These are phyloP conservation scores for Pseudonectria buxi DNA, from an alignment of 2,329 filamentous ascomycete genomes.

Conservation along the genomic window DNA sequence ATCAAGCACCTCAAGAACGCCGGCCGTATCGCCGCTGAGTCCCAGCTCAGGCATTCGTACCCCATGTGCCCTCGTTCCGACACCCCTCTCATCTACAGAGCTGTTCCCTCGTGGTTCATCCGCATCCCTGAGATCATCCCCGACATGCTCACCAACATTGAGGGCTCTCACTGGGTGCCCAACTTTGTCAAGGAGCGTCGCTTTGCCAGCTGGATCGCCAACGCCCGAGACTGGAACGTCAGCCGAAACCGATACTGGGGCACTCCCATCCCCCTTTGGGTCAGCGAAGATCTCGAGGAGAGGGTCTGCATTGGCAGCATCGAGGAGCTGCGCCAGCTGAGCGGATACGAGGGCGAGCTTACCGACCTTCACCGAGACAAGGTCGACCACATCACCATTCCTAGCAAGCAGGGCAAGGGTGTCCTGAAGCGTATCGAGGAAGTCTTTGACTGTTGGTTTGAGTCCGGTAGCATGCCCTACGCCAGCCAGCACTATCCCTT, in stretches of 20 bases:
- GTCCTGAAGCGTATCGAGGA: constrained; percentile 74
- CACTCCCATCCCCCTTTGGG: constrained; percentile 86
- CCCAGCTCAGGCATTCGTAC: constrained; percentile 84
- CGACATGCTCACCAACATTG: constrained; percentile 83
- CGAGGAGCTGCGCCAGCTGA: constrained; percentile 75
- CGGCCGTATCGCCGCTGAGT: constrained; percentile 74
- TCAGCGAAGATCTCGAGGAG: constrained; percentile 82
- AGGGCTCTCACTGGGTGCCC: constrained; percentile 87
- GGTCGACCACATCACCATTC: constrained; percentile 90
- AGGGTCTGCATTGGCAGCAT: constrained; percentile 80
- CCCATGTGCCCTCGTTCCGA: constrained; percentile 94
- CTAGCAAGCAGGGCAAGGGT: constrained; percentile 81
- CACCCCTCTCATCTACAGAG: constrained; percentile 85
- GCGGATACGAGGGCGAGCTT: constrained; percentile 77
- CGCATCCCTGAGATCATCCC: constrained; percentile 78
- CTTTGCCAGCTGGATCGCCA: constrained; percentile 85
- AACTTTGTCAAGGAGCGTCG: constrained; percentile 84
- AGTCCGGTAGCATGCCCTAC: constrained; percentile 94
- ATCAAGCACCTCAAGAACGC: constrained; percentile 78
- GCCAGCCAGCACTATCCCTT: constrained; percentile 89
- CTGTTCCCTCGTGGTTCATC: constrained; percentile 92
- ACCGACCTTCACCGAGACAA: constrained; percentile 87
- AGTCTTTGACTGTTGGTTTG: constrained; percentile 96
- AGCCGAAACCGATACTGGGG: constrained; percentile 94
- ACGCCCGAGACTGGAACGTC: constrained; percentile 92